These are phyloP conservation scores for Daedaleopsis sinensis DNA, from an alignment of 768 basidiomycete genomes.

Conservation along the genomic window DNA sequence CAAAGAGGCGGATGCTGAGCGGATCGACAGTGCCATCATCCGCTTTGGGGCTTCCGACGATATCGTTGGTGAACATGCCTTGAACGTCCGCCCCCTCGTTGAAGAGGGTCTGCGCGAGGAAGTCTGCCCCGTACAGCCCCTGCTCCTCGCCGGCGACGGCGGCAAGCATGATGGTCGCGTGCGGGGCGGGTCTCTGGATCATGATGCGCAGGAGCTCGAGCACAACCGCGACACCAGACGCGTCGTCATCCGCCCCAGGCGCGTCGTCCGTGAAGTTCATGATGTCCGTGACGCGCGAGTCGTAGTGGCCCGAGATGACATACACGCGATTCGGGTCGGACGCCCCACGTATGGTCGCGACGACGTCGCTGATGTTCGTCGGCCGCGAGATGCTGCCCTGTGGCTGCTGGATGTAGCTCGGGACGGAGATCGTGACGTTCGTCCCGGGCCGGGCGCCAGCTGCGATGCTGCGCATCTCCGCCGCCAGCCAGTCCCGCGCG, in stretches of 20 bases:
- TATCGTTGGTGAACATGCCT: slow-evolving; percentile 61
- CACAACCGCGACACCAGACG: slow-evolving; percentile 53
- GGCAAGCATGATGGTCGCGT: slow-evolving; percentile 55
- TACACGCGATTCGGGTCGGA: slow-evolving; percentile 53
- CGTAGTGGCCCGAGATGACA: slow-evolving; percentile 58
- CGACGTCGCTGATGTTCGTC: slow-evolving; percentile 54
- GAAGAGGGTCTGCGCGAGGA: slow-evolving; percentile 47
- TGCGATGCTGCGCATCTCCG: slow-evolving; percentile 47
- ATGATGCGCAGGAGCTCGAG: slow-evolving; percentile 57
- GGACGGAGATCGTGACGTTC: slow-evolving; percentile 41
- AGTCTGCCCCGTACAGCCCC: slow-evolving; percentile 50
- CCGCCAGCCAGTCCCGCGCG: slow-evolving; percentile 58
- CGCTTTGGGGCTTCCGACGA: slow-evolving; percentile 53
- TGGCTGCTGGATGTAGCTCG: slow-evolving; percentile 47
- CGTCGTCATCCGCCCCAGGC: slow-evolving; percentile 59
- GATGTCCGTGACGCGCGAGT: slow-evolving; percentile 46
- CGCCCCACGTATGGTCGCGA: slow-evolving; percentile 53
- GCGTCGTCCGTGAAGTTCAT: slow-evolving; percentile 47
- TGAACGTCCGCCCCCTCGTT: slow-evolving; percentile 51
- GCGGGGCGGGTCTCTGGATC: slow-evolving; percentile 44
- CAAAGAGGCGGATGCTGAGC: slow-evolving; percentile 54
- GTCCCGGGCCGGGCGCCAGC: slow-evolving; percentile 42
- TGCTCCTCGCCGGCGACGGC: slow-evolving; percentile 59
- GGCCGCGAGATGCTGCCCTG: slow-evolving; percentile 39
- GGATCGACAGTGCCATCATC: slow-evolving; percentile 51